phyloP scores from a whole-genome alignment of 345 rosid species.

The Arabidopsis suecica region DNA sequence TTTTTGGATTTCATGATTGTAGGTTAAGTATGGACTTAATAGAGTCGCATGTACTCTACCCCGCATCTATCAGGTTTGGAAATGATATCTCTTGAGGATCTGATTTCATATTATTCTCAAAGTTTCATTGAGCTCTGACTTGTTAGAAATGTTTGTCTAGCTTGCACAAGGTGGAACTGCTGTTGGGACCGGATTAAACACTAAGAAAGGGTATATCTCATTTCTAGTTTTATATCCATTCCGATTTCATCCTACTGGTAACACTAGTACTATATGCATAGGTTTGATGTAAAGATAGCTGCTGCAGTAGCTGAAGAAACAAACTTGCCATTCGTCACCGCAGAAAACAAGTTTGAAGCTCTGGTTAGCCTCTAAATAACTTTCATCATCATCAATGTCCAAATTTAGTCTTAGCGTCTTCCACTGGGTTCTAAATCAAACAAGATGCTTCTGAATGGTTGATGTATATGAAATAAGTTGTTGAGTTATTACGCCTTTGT shows the following conservation, averaged over 20 bases:
- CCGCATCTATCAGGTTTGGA: conserved; percentile 79
- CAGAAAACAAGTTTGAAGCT: conserved; percentile 97
- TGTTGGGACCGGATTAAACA: conserved; percentile 95
- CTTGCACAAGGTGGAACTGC: conserved; percentile 99
- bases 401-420: neutral
- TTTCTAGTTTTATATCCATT: neutral
- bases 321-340: conserved; percentile 79
- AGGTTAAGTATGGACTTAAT: conserved; percentile 90
- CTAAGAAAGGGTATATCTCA: conserved; percentile 80
- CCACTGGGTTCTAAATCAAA: neutral
- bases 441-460: neutral
- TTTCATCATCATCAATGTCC: neutral
- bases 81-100: conserved; percentile 5
- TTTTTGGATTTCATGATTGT: neutral
- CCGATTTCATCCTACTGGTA: conserved; percentile 2
- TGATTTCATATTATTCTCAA: conserved; percentile 16
- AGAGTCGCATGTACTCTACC: conserved; percentile 73
- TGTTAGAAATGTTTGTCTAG: conserved; percentile 53
- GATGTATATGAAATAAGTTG: conserved; percentile 6
- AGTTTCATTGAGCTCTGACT: conserved; percentile 43
- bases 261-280: conserved; percentile 34
- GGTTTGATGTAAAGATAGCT: conserved; percentile 93
- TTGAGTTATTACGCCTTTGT: conserved; percentile 32
- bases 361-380: conserved; percentile 59
- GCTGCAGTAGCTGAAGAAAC: conserved; percentile 92